Evolutionary conservation across 495 filamentous ascomycete species (phyloP).

Genomic region (Penicillium bovifimosum): DNA sequence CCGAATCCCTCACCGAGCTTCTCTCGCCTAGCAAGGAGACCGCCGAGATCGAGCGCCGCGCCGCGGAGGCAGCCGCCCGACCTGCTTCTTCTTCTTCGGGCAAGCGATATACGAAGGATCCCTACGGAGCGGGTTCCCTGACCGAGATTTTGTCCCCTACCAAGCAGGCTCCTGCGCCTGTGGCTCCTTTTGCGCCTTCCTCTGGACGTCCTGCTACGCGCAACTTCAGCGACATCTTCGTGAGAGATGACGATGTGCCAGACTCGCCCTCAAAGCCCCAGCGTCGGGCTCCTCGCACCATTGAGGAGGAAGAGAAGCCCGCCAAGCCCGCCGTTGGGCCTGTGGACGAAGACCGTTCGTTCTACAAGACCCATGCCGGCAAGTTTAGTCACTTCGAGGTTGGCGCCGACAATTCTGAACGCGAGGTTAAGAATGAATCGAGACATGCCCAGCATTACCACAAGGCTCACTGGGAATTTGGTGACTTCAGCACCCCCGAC

Average conservation of each 20-base stretch:
- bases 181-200: conserved; percentile 36
- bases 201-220: conserved; percentile 59
- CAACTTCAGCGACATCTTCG: conserved; percentile 60
- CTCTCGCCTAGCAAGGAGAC: conserved; percentile 33
- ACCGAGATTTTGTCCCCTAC: conserved; percentile 23
- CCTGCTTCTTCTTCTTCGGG: conserved; percentile 12
- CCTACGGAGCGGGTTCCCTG: conserved; percentile 22
- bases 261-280: conserved; percentile 48
- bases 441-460: conserved; percentile 54
- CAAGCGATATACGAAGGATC: conserved; percentile 23
- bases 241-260: conserved; percentile 40
- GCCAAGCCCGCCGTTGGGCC: background rate
- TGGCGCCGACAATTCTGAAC: conserved; percentile 49
- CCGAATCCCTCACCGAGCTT: conserved; percentile 49
- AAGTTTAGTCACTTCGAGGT: conserved; percentile 89
- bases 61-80: background rate
- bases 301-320: conserved; percentile 42
- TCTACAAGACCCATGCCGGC: conserved; percentile 58
- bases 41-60: conserved; percentile 9
- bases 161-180: conserved; percentile 18
- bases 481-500: conserved; percentile 75
- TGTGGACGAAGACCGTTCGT: conserved; percentile 34
- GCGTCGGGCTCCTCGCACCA: conserved; percentile 62
- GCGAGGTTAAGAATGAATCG: conserved; percentile 34
- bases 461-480: conserved; percentile 72